Conservation (phyloP, 2,329 filamentous ascomycete genomes). For the Leptosphaerulina australis region DNA sequence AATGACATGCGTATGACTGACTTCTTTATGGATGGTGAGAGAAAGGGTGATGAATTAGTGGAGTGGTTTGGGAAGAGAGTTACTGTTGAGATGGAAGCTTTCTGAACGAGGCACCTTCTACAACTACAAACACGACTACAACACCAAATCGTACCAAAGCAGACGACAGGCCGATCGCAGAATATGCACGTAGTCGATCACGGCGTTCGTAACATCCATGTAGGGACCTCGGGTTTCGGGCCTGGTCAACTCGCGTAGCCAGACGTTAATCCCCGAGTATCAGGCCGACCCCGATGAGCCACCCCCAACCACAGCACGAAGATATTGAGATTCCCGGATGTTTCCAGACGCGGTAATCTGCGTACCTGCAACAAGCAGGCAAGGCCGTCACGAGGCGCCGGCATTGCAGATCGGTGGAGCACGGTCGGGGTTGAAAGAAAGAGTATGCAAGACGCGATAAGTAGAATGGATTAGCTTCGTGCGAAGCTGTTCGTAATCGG, state of each 20-base stretch:
- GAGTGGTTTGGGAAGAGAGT: conserved; percentile 82
- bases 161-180: background rate
- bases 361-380: conserved; percentile 11
- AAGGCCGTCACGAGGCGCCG: conserved; percentile 11
- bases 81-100: conserved; percentile 72
- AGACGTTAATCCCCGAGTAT: conserved; percentile 11
- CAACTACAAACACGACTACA: background rate
- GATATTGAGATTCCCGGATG: conserved; percentile 1
- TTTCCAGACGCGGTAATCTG: conserved; percentile 9
- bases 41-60: conserved; percentile 69
- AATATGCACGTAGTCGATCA: background rate
- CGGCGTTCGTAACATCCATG: conserved; percentile 2
- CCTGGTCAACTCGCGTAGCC: conserved; percentile 12
- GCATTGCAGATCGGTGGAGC: conserved; percentile 15
- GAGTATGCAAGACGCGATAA: background rate
- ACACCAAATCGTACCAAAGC: background rate
- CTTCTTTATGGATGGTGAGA: conserved; percentile 65
- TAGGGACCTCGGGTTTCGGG: conserved; percentile 16
- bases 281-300: conserved; percentile 16
- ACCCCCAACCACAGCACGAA: conserved; percentile 11
- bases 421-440: conserved; percentile 5
- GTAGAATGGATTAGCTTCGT: background rate
- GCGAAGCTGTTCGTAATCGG: conserved; percentile 1
- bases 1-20: conserved; percentile 73
- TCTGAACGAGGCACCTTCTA: conserved; percentile 54